Evolutionary conservation across 2,329 filamentous ascomycete species (phyloP).

Genomic region (Basipetospora sp.): DNA sequence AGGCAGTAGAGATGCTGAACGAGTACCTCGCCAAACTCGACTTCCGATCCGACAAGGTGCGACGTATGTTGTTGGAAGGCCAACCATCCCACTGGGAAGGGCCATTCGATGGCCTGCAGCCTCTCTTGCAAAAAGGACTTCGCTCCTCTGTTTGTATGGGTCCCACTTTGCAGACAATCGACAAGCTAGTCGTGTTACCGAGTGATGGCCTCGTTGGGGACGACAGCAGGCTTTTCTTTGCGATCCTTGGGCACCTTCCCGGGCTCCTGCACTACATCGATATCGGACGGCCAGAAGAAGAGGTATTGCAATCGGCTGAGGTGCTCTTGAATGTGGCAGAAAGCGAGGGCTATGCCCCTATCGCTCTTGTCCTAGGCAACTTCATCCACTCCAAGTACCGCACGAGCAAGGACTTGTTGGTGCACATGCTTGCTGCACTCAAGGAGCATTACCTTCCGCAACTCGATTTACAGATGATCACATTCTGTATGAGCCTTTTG

Average conservation of each 20-base stretch:
- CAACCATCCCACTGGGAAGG: slow-evolving; percentile 82
- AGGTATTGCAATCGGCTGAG: slow-evolving; percentile 48
- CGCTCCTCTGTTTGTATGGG: slow-evolving; percentile 74
- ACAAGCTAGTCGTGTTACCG: slow-evolving; percentile 64
- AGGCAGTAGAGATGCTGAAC: slow-evolving; percentile 81
- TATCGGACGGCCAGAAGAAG: slow-evolving; percentile 37
- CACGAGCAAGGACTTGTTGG: slow-evolving; percentile 60
- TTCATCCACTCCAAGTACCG: slow-evolving; percentile 55
- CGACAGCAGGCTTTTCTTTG: slow-evolving; percentile 67
- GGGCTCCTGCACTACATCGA: slow-evolving; percentile 71
- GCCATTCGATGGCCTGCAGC: slow-evolving; percentile 70
- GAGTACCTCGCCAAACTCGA: slow-evolving; percentile 74
- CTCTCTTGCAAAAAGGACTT: slow-evolving; percentile 78
- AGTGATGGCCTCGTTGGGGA: slow-evolving; percentile 70
- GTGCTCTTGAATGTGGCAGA: slow-evolving; percentile 60
- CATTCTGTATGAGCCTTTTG: slow-evolving; percentile 79
- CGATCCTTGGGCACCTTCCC: slow-evolving; percentile 81
- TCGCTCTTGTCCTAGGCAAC: slow-evolving; percentile 54
- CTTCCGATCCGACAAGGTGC: slow-evolving; percentile 53
- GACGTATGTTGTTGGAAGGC: slow-evolving; percentile 57
- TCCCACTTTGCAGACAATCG: slow-evolving; percentile 60
- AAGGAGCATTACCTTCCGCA: slow-evolving; percentile 65
- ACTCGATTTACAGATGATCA: slow-evolving; percentile 70
- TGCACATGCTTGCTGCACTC: slow-evolving; percentile 58
- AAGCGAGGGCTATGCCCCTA: slow-evolving; percentile 49